A percentile compares a stretch with the other conserved stretches of the same genome.
phyloP scores from a whole-genome alignment of 2,329 filamentous ascomycete species.

The Sporothrix dimorphospora region DNA sequence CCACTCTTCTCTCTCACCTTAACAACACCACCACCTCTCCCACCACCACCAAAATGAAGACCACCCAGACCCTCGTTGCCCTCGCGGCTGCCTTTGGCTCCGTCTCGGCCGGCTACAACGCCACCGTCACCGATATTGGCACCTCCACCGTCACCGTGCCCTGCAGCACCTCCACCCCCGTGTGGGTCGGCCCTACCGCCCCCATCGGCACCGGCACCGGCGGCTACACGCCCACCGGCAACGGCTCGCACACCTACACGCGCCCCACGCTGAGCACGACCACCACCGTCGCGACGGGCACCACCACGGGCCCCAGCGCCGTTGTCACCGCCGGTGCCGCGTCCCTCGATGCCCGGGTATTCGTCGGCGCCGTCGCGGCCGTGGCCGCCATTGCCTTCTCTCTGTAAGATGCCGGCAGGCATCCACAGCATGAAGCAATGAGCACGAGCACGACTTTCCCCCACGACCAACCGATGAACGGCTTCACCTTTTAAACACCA shows the following conservation, averaged over 20 bases:
- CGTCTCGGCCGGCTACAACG: conserved; percentile 19
- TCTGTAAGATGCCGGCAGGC: conserved; percentile 27
- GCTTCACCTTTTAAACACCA: too few relatives aligned
- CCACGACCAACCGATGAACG: not conserved
- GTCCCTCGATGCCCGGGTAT: conserved; percentile 27
- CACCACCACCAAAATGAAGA: conserved; percentile 31
- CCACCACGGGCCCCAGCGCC: not conserved
- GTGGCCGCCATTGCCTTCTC: conserved; percentile 33
- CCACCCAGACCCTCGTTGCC: conserved; percentile 25
- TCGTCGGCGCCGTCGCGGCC: conserved; percentile 31
- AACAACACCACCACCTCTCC: not conserved
- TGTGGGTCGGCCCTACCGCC: not conserved
- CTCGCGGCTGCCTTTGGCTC: conserved; percentile 29
- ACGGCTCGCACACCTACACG: conserved; percentile 26
- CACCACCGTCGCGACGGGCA: not conserved
- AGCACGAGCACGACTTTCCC: not conserved
- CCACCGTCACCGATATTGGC: not conserved
- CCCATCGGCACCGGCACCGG: not conserved
- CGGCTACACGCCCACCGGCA: not conserved
- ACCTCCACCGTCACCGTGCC: conserved; percentile 24
- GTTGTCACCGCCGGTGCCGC: conserved; percentile 30
- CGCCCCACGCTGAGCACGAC: not conserved
- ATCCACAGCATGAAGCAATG: not conserved
- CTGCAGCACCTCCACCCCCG: conserved; percentile 9
- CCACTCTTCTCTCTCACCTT: too few relatives aligned